Evolutionary conservation across 225 moss, liverwort and hornwort genomes (phyloP), one percentile per base, ranked within the genome.

Genomic region (Thuidium tamariscinum): DNA sequence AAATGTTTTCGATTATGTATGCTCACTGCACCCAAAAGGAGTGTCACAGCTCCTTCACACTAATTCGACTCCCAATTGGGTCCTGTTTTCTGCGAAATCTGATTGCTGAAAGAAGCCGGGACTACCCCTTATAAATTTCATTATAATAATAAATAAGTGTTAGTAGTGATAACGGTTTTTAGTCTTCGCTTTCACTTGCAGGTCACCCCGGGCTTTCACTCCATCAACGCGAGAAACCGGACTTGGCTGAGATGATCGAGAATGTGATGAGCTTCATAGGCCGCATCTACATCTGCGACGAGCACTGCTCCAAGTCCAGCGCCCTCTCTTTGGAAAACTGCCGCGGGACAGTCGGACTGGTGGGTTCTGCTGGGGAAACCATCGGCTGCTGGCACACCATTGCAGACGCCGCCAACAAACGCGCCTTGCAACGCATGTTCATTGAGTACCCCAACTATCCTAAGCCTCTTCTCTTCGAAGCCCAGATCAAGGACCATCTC

Each of bases 341-440:
- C 64, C 74, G 89, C 39, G 93, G 93, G 17, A 93, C 91, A 1
- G 93, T 92, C 3, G 93, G 93, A 3, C 88, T 93, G 8, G 89
- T 93, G 69, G 93, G 93, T 3, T 88, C 89, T 7, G 73, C 84
- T 1, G 93, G 93, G 2, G 91, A 93, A 57, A 90, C 90, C 57
- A 93, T 93, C 54, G 93, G 93, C 6, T 92, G 93, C 81, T 93
- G 93, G 91, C 93, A 93, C 89, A 89, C 90, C 15, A 89, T 93
- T 26, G 91, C 90, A 57, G 93, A 87, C 1, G 90, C 93, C 3
- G 90, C 90, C 44, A 79, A 77, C 64, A 91, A 87, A 32, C 83
- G 52, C 44, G 23, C 83, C 34, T 29, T 89, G 23, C 90, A 91
- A 11, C 89, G 86, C 74, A 90, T 93, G 87, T 91, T 91, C 89